Evolutionary conservation across 495 filamentous ascomycete genomes (phyloP).

Genomic region (Venustampulla echinocandica): DNA sequence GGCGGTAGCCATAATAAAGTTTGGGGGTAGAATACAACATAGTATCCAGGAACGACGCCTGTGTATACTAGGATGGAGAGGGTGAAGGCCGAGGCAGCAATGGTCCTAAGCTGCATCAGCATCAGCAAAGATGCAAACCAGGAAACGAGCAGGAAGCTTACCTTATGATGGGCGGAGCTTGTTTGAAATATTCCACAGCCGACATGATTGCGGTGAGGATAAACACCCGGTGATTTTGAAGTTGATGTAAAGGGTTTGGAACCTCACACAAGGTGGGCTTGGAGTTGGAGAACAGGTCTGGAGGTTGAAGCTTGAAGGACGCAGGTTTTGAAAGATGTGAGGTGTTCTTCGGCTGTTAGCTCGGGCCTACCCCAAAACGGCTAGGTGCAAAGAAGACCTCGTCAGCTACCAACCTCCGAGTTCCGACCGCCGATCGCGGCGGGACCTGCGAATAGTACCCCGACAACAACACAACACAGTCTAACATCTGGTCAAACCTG

Average conservation of each 20-base stretch:
- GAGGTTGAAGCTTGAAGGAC: slow-evolving; percentile 3
- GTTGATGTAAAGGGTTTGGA: slow-evolving; percentile 17
- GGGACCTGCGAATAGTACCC: slow-evolving; percentile 1
- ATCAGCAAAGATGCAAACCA: slow-evolving; percentile 13
- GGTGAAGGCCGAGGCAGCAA: slow-evolving; percentile 17
- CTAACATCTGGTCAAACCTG: background rate
- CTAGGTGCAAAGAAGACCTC: background rate
- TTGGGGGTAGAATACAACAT: slow-evolving; percentile 49
- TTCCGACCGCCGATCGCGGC: slow-evolving; percentile 7
- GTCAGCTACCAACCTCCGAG: background rate
- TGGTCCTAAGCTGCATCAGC: slow-evolving; percentile 23
- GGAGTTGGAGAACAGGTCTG: slow-evolving; percentile 1
- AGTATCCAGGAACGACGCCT: slow-evolving; percentile 38
- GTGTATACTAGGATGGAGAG: slow-evolving; percentile 21
- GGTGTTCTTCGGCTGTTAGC: slow-evolving; percentile 16
- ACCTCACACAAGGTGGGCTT: slow-evolving; percentile 1
- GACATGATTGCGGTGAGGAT: slow-evolving; percentile 16
- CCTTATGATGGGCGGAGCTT: slow-evolving; percentile 24
- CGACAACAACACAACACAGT: slow-evolving; percentile 10
- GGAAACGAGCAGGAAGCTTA: slow-evolving; percentile 7
- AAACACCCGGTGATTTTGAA: slow-evolving; percentile 3
- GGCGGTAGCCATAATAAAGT: slow-evolving; percentile 56
- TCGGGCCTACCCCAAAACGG: no score
- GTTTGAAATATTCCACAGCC: slow-evolving; percentile 22
- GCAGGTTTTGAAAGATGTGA: background rate